Percentiles rank a stretch among this genome's conserved stretches.
Conservation (phyloP, 345 rosid species). For the Physaria fendleri region DNA sequence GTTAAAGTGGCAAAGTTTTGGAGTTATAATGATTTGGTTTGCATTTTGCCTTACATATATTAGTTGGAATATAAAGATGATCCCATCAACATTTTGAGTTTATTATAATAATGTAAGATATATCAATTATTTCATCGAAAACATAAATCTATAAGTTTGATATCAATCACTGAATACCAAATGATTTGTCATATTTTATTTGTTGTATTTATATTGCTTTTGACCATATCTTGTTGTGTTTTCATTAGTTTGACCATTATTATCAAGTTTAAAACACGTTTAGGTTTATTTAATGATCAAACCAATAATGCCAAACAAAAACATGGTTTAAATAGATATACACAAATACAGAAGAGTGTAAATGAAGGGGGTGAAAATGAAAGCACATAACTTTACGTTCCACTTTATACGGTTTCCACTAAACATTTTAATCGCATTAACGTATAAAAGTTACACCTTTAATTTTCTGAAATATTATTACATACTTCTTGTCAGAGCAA, state of each 20-base stretch:
- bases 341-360: neutral
- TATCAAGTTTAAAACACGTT: neutral
- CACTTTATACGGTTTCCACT: conserved; percentile 4
- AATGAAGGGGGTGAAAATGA: conserved; percentile 14
- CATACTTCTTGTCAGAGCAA: neutral
- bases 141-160: neutral
- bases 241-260: neutral
- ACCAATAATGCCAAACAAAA: conserved; percentile 11
- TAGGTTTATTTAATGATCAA: neutral
- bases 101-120: neutral
- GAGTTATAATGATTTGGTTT: conserved; percentile 30
- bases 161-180: neutral
- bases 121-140: conserved; percentile 1
- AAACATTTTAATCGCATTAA: neutral
- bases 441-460: conserved; percentile 1
- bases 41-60: conserved; percentile 27
- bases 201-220: neutral
- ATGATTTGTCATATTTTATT: neutral
- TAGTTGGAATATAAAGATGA: conserved; percentile 19
- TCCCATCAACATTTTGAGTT: conserved; percentile 1
- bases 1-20: conserved; percentile 28
- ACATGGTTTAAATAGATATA: neutral
- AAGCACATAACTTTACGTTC: conserved; percentile 18
- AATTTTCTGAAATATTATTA: neutral
- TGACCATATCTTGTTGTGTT: neutral